phyloP scores from a whole-genome alignment of 345 rosid species.

The Rhizophora apiculata region DNA sequence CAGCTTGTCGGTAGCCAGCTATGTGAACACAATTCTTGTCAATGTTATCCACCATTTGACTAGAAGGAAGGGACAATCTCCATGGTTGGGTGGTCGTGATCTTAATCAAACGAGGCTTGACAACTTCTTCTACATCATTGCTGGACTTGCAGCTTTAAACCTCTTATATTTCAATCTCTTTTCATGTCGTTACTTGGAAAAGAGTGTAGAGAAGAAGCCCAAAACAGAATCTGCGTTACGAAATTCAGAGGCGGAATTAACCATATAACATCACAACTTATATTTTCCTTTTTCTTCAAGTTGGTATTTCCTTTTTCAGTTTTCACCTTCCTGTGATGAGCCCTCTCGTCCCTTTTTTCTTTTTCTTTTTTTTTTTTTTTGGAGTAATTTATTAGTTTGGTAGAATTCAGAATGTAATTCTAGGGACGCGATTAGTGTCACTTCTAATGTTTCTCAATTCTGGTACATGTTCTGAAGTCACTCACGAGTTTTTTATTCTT shows the following conservation, averaged over 20 bases:
- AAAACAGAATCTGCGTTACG: background rate
- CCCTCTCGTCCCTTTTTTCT: too few relatives aligned
- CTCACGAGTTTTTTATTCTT: too few relatives aligned
- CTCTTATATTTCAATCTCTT: slow-evolving; percentile 52
- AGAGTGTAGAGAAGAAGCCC: background rate
- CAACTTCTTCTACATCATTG: slow-evolving; percentile 46
- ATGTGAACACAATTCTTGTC: slow-evolving; percentile 42
- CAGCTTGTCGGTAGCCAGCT: slow-evolving; percentile 53
- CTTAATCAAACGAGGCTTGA: slow-evolving; percentile 52
- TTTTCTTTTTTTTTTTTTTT: too few relatives aligned
- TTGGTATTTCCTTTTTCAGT: too few relatives aligned
- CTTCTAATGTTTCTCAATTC: too few relatives aligned
- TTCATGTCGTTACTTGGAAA: slow-evolving; percentile 31
- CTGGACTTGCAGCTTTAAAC: slow-evolving; percentile 38
- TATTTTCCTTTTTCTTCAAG: too few relatives aligned
- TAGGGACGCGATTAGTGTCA: too few relatives aligned
- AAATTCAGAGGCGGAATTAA: background rate
- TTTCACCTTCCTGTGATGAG: too few relatives aligned
- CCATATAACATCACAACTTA: too few relatives aligned
- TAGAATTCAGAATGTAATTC: too few relatives aligned
- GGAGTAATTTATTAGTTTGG: too few relatives aligned
- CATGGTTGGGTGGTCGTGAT: slow-evolving; percentile 68
- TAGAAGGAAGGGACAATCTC: slow-evolving; percentile 15
- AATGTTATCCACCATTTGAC: slow-evolving; percentile 37
- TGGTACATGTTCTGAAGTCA: too few relatives aligned